Evolutionary conservation across 2,329 filamentous ascomycete species (phyloP).

Genomic region (Arthroderma uncinatum): DNA sequence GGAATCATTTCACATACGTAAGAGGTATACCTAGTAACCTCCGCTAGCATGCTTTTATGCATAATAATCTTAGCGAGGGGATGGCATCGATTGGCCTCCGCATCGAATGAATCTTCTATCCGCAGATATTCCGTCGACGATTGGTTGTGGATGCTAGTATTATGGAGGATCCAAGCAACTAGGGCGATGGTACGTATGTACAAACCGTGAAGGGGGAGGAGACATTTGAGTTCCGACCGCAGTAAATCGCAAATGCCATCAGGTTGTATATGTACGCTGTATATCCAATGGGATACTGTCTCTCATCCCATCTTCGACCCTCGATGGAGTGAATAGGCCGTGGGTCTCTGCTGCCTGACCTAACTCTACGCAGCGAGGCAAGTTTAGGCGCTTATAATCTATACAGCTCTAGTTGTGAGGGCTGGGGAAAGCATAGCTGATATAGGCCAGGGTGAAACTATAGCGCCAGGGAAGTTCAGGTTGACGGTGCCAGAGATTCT

Average conservation of each 20-base stretch:
- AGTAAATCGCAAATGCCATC: not conserved
- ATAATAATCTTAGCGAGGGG: not conserved
- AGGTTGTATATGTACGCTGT: not conserved
- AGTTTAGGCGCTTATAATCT: no score
- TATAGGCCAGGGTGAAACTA: not conserved
- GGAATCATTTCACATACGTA: not conserved
- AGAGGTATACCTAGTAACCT: no score
- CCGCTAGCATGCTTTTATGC: no score
- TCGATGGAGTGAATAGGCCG: not conserved
- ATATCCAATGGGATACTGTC: conserved; percentile 1
- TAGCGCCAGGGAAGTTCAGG: not conserved
- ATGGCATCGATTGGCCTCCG: not conserved
- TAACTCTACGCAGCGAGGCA: not conserved
- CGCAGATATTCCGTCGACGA: not conserved
- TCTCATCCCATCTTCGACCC: not conserved
- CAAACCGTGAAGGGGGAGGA: not conserved
- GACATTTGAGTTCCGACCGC: not conserved
- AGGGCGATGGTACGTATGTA: not conserved
- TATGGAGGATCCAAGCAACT: not conserved
- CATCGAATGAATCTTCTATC: not conserved
- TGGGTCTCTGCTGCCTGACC: not conserved
- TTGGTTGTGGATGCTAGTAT: not conserved
- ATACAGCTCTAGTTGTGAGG: no score
- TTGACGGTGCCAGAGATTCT: not conserved
- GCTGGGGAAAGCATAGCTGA: no score